Conservation (phyloP, 441 rosid species). For the Brassica balearica region DNA sequence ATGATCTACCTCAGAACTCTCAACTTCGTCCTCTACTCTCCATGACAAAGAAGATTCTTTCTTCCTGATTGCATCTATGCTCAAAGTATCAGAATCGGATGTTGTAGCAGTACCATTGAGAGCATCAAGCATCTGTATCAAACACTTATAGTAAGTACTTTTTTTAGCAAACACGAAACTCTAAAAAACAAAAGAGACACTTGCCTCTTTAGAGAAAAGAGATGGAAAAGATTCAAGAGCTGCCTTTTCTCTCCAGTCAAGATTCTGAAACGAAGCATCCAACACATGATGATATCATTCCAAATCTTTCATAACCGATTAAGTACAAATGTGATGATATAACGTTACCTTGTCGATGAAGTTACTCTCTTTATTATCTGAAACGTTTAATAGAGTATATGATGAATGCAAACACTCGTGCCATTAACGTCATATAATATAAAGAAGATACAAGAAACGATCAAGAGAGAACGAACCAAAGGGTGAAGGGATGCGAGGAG, state of each 20-base stretch:
- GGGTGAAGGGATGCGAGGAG: slow-evolving; percentile 16
- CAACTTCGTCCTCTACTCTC: slow-evolving; percentile 53
- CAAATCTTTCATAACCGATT: not conserved
- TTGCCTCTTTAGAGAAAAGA: slow-evolving; percentile 79
- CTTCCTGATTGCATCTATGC: slow-evolving; percentile 71
- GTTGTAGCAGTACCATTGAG: slow-evolving; percentile 44
- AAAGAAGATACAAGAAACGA: not conserved
- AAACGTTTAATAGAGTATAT: not conserved
- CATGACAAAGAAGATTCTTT: slow-evolving; percentile 69
- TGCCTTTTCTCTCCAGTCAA: slow-evolving; percentile 77
- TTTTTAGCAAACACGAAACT: not conserved
- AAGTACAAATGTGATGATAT: not conserved
- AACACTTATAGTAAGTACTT: not conserved
- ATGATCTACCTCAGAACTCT: slow-evolving; percentile 57
- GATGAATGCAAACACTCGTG: too few relatives aligned
- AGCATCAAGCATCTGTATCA: slow-evolving; percentile 65
- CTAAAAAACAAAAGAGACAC: slow-evolving; percentile 28
- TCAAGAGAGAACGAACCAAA: slow-evolving; percentile 29
- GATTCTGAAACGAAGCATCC: slow-evolving; percentile 55
- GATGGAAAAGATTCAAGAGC: slow-evolving; percentile 61
- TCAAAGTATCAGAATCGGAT: slow-evolving; percentile 63
- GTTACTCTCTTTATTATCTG: slow-evolving; percentile 17
- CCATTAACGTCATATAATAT: too few relatives aligned
- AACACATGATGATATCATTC: slow-evolving; percentile 2
- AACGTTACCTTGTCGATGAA: slow-evolving; percentile 29